phyloP scores from a whole-genome alignment of 805 yeast genomes.

The Candida adriatica region DNA sequence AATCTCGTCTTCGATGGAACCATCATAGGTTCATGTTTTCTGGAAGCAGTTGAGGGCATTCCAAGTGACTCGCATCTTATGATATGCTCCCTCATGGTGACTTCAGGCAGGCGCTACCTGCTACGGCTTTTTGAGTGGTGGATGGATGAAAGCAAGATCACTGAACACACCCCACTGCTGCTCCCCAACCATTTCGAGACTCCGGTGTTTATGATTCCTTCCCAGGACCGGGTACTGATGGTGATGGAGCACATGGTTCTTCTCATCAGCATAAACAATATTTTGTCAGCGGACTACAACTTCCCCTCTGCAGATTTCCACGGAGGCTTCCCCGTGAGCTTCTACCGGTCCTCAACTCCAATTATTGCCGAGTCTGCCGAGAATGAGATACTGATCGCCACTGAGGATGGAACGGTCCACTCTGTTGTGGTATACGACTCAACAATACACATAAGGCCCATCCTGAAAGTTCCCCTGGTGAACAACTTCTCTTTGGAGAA shows the following conservation, averaged over 20 bases:
- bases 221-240: conserved; percentile 33
- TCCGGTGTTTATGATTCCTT: conserved; percentile 38
- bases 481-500: conserved; percentile 21
- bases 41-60: conserved; percentile 27
- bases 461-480: conserved; percentile 31
- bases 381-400: conserved; percentile 19
- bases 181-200: conserved; percentile 32
- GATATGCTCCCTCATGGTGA: conserved; percentile 31
- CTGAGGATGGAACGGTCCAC: conserved; percentile 22
- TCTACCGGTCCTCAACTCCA: conserved; percentile 24
- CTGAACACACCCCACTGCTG: conserved; percentile 32
- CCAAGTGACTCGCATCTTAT: conserved; percentile 24
- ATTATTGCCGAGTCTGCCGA: conserved; percentile 13
- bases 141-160: conserved; percentile 27
- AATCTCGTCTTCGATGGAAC: conserved; percentile 36
- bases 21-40: conserved; percentile 36
- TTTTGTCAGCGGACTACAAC: conserved; percentile 39
- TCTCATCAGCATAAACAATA: conserved; percentile 35
- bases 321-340: conserved; percentile 35
- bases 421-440: conserved; percentile 20
- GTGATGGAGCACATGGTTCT: conserved; percentile 29
- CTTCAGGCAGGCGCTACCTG: conserved; percentile 31
- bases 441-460: conserved; percentile 22
- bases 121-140: conserved; percentile 37
- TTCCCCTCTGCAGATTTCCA: conserved; percentile 22